Evolutionary conservation across 768 basidiomycete species (phyloP), one percentile per base, ranked within the genome.

Genomic region (Mycena vitilis): DNA sequence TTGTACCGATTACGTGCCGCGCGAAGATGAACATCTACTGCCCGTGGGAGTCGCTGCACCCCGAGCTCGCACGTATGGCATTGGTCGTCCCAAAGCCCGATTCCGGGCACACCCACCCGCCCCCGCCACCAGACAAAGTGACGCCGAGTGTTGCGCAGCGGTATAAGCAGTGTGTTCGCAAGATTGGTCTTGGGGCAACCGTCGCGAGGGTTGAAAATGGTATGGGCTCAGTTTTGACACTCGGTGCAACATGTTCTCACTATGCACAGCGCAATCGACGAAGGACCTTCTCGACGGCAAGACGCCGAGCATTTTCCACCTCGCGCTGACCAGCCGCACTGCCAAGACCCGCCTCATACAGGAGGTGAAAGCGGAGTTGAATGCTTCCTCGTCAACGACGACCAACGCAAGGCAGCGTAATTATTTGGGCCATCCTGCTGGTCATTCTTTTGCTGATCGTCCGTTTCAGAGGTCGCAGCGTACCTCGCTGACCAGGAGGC

Each of bases 271-370:
- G n/a, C 57, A 47, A 47, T 36, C 65, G 47, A 66, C 65, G 0
- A 66, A 58, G 25, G 65, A 57, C 22, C 30, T 66, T 9, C 65
- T 66, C 30, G 65, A 40, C 45, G 61, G 66, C 11, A 63, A 42
- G 60, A 68, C 66, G 13, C 66, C 66, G 20, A 53, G 51, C 37
- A 9, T 68, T 15, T 68, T 61, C 16, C 66, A 68, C 51, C 60
- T 55, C 2, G 59, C 49, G 34, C 55, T 68, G 4, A 55, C 53
- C 60, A 63, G 56, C 37, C 37, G 49, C 15, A 56, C 63, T 13
- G 63, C 61, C 30, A 60, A 60, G 30, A 68, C 55, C 23, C 54
- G 61, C 23, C n/a, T 68, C 25, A 48, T 68, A 47, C 60, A 68
- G 22, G 34, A 68, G 30, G 55, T 68, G 15, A 68, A 63, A 42